Conservation (phyloP, 2,329 filamentous ascomycete genomes). For the Coniochaeta sp. region DNA sequence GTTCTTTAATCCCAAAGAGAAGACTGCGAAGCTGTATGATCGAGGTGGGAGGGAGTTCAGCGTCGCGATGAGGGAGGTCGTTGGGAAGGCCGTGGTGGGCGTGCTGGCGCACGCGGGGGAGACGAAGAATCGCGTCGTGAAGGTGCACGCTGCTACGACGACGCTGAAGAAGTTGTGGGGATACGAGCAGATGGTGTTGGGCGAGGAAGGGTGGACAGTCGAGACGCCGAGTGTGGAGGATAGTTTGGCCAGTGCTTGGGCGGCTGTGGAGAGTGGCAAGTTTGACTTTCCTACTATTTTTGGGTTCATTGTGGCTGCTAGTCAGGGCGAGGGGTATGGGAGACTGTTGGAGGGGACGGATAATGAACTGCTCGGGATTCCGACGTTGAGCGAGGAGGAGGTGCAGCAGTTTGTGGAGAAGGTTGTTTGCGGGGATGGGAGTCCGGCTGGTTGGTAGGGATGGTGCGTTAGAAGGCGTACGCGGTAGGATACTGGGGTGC, state of each 20-base stretch:
- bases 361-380: slow-evolving; percentile 19
- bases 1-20: slow-evolving; percentile 38
- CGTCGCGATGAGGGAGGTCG: slow-evolving; percentile 37
- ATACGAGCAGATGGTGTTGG: not conserved
- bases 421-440: not conserved
- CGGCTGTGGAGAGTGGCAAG: not conserved
- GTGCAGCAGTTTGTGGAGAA: not conserved
- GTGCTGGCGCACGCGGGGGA: slow-evolving; percentile 37
- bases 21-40: slow-evolving; percentile 46
- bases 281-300: slow-evolving; percentile 20
- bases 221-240: slow-evolving; percentile 32
- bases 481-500: too few species aligned
- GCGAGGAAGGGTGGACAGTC: slow-evolving; percentile 42
- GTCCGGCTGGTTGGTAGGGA: not conserved
- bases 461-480: too few species aligned
- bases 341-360: slow-evolving; percentile 13
- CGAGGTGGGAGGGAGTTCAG: slow-evolving; percentile 43
- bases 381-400: not conserved
- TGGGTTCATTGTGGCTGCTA: slow-evolving; percentile 20
- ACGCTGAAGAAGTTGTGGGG: slow-evolving; percentile 48
- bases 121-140: slow-evolving; percentile 50
- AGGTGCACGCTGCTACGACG: slow-evolving; percentile 45
- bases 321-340: slow-evolving; percentile 25
- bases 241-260: slow-evolving; percentile 26
- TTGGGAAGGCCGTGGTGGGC: slow-evolving; percentile 42